Evolutionary conservation across 2,329 filamentous ascomycete genomes (phyloP).

Genomic region (Apiospora arundinis): DNA sequence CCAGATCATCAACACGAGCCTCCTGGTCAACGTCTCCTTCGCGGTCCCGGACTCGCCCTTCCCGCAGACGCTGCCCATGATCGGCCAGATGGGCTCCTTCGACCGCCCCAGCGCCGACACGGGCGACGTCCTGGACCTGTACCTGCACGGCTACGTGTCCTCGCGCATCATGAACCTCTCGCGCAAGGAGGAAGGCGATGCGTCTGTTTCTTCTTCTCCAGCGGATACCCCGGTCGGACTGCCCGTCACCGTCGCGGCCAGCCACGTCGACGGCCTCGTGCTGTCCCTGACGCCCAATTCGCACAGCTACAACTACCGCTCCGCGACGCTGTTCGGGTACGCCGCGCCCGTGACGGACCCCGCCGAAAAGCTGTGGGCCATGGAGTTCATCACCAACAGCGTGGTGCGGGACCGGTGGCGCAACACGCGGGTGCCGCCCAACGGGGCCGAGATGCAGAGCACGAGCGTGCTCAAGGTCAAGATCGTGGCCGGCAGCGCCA

Average conservation of each 20-base stretch:
- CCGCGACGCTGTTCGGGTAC: slow-evolving; percentile 77
- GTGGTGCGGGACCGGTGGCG: slow-evolving; percentile 74
- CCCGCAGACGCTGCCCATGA: slow-evolving; percentile 82
- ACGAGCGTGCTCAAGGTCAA: slow-evolving; percentile 75
- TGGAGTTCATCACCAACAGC: slow-evolving; percentile 78
- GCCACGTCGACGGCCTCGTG: slow-evolving; percentile 79
- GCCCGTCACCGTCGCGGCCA: slow-evolving; percentile 75
- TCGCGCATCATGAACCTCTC: slow-evolving; percentile 76
- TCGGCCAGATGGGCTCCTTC: slow-evolving; percentile 81
- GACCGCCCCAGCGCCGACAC: slow-evolving; percentile 63
- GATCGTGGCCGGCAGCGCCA: slow-evolving; percentile 76
- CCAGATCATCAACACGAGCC: slow-evolving; percentile 74
- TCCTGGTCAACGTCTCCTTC: slow-evolving; percentile 83
- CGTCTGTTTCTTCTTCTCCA: too few species aligned
- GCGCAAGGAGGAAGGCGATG: slow-evolving; percentile 37
- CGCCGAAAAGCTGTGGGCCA: slow-evolving; percentile 78
- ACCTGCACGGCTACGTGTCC: slow-evolving; percentile 85
- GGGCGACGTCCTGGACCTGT: slow-evolving; percentile 73
- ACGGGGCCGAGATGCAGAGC: slow-evolving; percentile 73
- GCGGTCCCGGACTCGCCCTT: slow-evolving; percentile 69
- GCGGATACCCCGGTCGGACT: slow-evolving; percentile 56
- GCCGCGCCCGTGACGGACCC: slow-evolving; percentile 70
- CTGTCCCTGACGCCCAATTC: slow-evolving; percentile 80
- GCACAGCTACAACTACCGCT: slow-evolving; percentile 89
- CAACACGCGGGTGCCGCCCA: slow-evolving; percentile 73